These are phyloP conservation scores for Solanum hybrid DNA, from an alignment of 305 asterid species.

Conservation along the genomic window DNA sequence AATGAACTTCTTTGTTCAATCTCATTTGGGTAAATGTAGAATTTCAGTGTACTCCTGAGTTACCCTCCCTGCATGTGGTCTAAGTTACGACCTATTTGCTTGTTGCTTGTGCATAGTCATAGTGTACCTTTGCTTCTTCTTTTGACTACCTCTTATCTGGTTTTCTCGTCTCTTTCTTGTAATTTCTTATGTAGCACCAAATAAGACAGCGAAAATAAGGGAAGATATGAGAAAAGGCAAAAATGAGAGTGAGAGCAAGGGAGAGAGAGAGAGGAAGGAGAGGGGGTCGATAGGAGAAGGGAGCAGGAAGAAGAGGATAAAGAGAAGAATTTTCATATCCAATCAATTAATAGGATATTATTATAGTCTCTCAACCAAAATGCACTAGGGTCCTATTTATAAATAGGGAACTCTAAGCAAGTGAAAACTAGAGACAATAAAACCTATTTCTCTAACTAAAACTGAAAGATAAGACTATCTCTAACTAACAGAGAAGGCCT, in stretches of 20 bases:
- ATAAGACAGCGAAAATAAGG: not conserved
- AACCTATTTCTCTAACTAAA: not conserved
- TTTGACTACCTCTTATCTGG: not conserved
- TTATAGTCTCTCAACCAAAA: not conserved
- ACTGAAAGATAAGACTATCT: not conserved
- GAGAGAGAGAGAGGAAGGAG: not conserved
- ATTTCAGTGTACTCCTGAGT: not conserved
- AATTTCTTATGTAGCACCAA: not conserved
- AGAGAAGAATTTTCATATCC: not conserved
- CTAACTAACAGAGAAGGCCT: not conserved
- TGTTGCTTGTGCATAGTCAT: not conserved
- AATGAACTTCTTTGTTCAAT: constrained; percentile 7
- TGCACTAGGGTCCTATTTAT: not conserved
- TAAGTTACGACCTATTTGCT: not conserved
- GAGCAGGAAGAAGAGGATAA: not conserved
- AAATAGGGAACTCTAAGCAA: not conserved
- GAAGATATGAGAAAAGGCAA: not conserved
- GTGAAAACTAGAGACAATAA: not conserved
- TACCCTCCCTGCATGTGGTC: not conserved
- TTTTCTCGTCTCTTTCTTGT: not conserved
- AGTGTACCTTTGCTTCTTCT: not conserved
- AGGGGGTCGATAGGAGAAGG: not conserved
- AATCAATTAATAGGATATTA: not conserved
- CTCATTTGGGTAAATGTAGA: not conserved
- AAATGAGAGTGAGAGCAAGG: not conserved